Base-by-base conservation (phyloP, 2,329 filamentous ascomycete genomes). In the Phyllosticta citriasiana region DNA sequence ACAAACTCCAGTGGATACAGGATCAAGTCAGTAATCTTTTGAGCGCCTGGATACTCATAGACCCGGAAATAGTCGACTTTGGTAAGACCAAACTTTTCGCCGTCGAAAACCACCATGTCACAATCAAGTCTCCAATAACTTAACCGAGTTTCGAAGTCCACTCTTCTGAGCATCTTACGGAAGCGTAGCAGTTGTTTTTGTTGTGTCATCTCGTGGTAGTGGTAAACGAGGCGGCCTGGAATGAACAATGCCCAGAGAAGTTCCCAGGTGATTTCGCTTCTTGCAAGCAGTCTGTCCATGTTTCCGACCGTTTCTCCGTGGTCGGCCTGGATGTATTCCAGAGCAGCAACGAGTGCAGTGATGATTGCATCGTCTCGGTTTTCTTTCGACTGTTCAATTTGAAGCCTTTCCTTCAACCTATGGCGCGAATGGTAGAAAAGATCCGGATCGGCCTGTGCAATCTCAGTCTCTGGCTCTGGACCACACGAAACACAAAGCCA, bases 161-260 rank as follows among this genome's bases (percentile, higher is more conserved):
- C 4, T n/a, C 19, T 57, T 25, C 50, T 50, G 27, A 7, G 47
- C 10, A 40, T 24, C 10, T 57, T 57, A 8, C 55, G 30, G n/a
- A 57, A 57, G 9, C 33, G 55, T 5, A 57, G 10, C n/a, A 57
- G 35, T n/a, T 57, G 55, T 10, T 25, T 7, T 6, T 57, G 55
- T n/a, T 57, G 33, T 0, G 55, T 57, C 22, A 57, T 30, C 33
- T 51, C 55, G 27, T 57, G 55, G 24, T 40, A 57, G 12, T 57
- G 35, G 33, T 57, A 57, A 10, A 54, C 51, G 6, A 57, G n/a
- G 8, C 24, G 19, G 26, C 57, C 57, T 35, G 59, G 59, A 6
- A 16, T 51, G 54, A 61, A 61, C n/a, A 61, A 25, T 2, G 59
- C 59, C 59, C 40, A 61, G 12, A 61, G 5, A 24, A 57, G 54